These are phyloP conservation scores for Maudiozyma turicensis DNA, from an alignment of 805 yeast species.

Conservation along the genomic window DNA sequence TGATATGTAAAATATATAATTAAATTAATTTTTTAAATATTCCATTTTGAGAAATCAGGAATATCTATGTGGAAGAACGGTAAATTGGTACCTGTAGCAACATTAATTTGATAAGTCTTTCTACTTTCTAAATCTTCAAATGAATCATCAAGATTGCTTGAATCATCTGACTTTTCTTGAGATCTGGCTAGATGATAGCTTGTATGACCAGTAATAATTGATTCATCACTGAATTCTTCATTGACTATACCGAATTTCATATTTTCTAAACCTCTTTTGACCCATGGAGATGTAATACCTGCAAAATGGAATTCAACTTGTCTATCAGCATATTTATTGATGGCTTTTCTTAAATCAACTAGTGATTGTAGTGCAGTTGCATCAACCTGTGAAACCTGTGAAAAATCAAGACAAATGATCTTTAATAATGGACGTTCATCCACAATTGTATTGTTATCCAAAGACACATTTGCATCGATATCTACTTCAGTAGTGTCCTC, in stretches of 20 bases:
- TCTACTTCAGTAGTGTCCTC: slow-evolving; percentile 10
- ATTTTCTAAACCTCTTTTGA: slow-evolving; percentile 61
- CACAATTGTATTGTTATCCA: background rate
- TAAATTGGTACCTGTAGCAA: slow-evolving; percentile 26
- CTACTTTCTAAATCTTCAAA: slow-evolving; percentile 2
- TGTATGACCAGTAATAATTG: slow-evolving; percentile 26
- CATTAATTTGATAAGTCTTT: slow-evolving; percentile 9
- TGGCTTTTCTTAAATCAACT: slow-evolving; percentile 63
- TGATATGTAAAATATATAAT: background rate
- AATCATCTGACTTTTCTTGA: slow-evolving; percentile 9
- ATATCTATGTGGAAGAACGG: slow-evolving; percentile 31
- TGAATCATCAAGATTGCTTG: background rate
- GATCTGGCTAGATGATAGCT: slow-evolving; percentile 24
- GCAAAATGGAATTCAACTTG: slow-evolving; percentile 86
- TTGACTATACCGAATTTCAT: slow-evolving; percentile 66
- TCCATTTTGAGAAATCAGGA: slow-evolving; percentile 29
- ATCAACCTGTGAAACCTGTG: slow-evolving; percentile 66
- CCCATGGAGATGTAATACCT: slow-evolving; percentile 81
- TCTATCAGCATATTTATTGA: slow-evolving; percentile 65
- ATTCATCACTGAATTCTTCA: slow-evolving; percentile 29
- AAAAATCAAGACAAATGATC: slow-evolving; percentile 72
- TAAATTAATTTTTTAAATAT: slow-evolving; percentile 5
- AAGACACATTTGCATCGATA: background rate
- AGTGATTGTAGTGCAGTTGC: slow-evolving; percentile 71
- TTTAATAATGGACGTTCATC: slow-evolving; percentile 60